phyloP scores from a whole-genome alignment of 768 basidiomycete genomes.

The Tylopilus intermedius region DNA sequence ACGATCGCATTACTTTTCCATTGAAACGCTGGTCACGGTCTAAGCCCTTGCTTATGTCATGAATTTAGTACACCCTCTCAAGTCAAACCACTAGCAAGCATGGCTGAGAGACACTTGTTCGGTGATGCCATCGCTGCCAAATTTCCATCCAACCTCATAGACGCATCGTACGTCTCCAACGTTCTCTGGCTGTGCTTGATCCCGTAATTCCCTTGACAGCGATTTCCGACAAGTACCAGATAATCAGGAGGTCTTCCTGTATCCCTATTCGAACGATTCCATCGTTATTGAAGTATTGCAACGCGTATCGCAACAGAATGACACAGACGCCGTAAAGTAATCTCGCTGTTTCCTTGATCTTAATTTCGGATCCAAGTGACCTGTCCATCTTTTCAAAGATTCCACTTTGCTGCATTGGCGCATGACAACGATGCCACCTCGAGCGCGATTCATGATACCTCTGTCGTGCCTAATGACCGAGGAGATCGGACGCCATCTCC shows the following conservation, averaged over 20 bases:
- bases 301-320: constrained; percentile 55
- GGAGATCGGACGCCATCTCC: constrained; percentile 53
- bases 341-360: constrained; percentile 8
- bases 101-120: constrained; percentile 49
- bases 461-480: constrained; percentile 37
- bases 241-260: constrained; percentile 90
- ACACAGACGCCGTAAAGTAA: constrained; percentile 68
- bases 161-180: constrained; percentile 72
- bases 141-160: constrained; percentile 56
- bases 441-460: constrained; percentile 39
- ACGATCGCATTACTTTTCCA: too few species aligned
- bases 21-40: too few species aligned
- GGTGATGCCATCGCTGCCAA: constrained; percentile 76
- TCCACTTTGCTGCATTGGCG: constrained; percentile 85
- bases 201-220: constrained; percentile 29
- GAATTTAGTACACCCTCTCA: neutral
- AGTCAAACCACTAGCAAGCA: neutral
- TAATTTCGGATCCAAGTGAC: constrained; percentile 4
- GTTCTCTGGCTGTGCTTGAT: neutral
- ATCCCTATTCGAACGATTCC: constrained; percentile 61
- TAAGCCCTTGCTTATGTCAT: neutral
- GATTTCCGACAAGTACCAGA: constrained; percentile 83
- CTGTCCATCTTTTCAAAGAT: constrained; percentile 43
- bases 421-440: constrained; percentile 79
- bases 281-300: constrained; percentile 83